Conservation (phyloP, 2,329 filamentous ascomycete genomes). For the Fusarium buharicum region DNA sequence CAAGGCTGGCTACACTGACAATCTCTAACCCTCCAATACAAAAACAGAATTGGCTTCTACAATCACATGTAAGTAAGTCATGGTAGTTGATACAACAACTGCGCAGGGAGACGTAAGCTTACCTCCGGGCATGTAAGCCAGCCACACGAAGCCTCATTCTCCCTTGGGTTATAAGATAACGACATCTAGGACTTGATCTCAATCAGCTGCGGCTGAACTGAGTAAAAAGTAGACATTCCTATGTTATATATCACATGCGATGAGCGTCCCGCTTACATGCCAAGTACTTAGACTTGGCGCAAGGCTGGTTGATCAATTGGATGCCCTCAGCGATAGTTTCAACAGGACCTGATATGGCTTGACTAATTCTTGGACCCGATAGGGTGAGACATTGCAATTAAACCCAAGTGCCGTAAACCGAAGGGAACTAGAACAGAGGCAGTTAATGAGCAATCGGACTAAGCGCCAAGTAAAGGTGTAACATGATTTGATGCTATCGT, state of each 20-base stretch:
- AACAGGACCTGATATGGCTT: not conserved
- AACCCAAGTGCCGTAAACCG: not conserved
- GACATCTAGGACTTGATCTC: not conserved
- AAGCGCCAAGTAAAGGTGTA: not conserved
- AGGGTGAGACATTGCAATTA: not conserved
- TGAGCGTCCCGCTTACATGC: not conserved
- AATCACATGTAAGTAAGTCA: slow-evolving; percentile 3
- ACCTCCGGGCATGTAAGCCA: not conserved
- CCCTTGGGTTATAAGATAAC: not conserved
- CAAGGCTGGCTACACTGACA: not conserved
- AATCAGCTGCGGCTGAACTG: not conserved
- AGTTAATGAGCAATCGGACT: not conserved
- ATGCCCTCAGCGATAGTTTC: not conserved
- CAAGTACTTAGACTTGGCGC: not conserved
- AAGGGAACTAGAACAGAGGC: not conserved
- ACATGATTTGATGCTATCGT: not conserved
- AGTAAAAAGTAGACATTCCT: not conserved
- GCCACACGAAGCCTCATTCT: not conserved
- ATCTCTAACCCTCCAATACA: not conserved
- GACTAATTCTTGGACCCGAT: not conserved
- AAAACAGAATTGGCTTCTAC: not conserved
- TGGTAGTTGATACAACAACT: not conserved
- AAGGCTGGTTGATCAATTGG: not conserved
- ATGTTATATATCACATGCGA: not conserved
- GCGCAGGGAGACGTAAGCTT: not conserved